phyloP scores from a whole-genome alignment of 73 alveolate genomes.

The Paramecium sonneborni region DNA sequence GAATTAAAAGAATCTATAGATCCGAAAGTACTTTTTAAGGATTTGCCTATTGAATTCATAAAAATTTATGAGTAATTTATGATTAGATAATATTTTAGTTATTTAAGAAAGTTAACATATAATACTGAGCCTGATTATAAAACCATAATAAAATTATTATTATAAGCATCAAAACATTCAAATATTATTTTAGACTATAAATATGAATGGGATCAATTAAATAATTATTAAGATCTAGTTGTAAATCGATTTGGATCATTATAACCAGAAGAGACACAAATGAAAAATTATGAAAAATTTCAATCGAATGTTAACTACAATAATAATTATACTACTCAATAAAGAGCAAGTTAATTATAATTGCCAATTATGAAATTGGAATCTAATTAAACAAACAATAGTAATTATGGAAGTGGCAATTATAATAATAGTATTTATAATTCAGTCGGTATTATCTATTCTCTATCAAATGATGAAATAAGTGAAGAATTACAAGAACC shows the following conservation, averaged over 20 bases:
- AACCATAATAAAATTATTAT: not conserved
- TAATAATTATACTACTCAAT: not conserved
- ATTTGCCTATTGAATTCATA: slow-evolving; percentile 50
- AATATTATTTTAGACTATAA: not conserved
- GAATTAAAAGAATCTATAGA: slow-evolving; percentile 84
- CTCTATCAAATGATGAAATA: not conserved
- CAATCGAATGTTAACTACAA: not conserved
- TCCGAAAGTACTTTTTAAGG: slow-evolving; percentile 81
- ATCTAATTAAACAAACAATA: not conserved
- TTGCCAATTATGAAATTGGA: not conserved
- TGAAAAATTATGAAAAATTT: not conserved
- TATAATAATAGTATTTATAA: not conserved
- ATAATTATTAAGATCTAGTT: not conserved
- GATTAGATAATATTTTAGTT: not conserved
- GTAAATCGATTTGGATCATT: not conserved
- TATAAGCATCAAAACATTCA: not conserved
- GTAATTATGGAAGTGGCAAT: not conserved
- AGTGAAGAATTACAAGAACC: slow-evolving; percentile 1
- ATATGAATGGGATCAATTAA: not conserved
- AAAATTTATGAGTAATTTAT: not conserved
- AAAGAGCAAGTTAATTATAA: not conserved
- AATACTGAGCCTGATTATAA: slow-evolving; percentile 19
- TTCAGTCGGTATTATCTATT: not conserved
- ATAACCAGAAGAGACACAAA: not conserved
- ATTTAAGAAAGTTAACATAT: not conserved